Evolutionary conservation across 495 filamentous ascomycete species (phyloP), one percentile per base, ranked within the genome.

Genomic region (Podospora fimiseda): DNA sequence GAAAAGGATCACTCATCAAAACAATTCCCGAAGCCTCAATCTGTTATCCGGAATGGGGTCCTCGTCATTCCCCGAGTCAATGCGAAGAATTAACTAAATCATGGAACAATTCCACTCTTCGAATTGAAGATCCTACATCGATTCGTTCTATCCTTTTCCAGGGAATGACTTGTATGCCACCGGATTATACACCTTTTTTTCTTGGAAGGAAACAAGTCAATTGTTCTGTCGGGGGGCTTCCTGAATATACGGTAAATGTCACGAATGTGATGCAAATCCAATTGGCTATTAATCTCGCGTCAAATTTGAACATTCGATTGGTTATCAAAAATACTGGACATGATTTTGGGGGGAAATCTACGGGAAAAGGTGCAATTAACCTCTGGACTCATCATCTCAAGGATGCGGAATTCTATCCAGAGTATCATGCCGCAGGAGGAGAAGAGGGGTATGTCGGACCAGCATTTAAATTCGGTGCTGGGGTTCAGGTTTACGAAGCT

Each of bases 361-460:
- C 68, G 1, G 70, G 76, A 44, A 60, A 72, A 11, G 73, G 65
- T 37, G 68, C 74, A 11, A 57, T 85, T 18, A 71, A 72, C 36
- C 57, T 85, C 20, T 85, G 81, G 80, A 84, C 79, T 15, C 79
- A 83, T 51, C 66, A 79, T 24, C 62, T 85, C 48, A 82, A 82
- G 52, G 59, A 65, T 20, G 62, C 69, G 14, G 49, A 73, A n/a
- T 68, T 72, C 44, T 54, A 52, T 21, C 13, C 68, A 11, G 71
- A 73, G 11, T 33, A 33, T 11, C 27, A 33, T 5, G 27, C 27
- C 27, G 6, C 27, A 6, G 27, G 27, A 6, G n/a, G n/a, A n/a
- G n/a, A n/a, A n/a, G n/a, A n/a, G n/a, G 56, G 40, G 9, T 79
- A 75, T 43, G 70, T 59, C 9, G 72, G 72, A 7, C 63, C 60